A percentile compares a stretch with the other conserved stretches of the same genome.
These are phyloP conservation scores for Canariomyces notabilis DNA, from an alignment of 2,329 filamentous ascomycete species.

Conservation along the genomic window DNA sequence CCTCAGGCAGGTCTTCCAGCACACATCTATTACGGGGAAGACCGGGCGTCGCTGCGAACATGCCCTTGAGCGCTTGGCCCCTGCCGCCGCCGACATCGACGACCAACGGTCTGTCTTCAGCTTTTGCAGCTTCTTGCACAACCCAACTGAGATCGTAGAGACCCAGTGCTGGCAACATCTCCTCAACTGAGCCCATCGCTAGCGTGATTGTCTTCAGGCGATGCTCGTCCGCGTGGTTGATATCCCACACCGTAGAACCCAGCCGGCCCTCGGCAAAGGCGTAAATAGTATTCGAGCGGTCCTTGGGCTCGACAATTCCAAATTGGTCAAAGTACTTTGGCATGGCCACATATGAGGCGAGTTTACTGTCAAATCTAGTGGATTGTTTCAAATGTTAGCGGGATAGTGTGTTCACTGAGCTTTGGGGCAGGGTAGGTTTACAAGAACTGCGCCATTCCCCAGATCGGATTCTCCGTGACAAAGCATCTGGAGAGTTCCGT, in stretches of 20 bases:
- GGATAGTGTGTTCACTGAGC: too few relatives aligned
- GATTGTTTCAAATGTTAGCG: background rate
- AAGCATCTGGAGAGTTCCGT: conserved; percentile 22
- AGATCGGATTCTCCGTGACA: conserved; percentile 11
- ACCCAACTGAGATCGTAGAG: conserved; percentile 32
- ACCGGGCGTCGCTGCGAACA: conserved; percentile 27
- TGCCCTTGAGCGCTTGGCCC: conserved; percentile 35
- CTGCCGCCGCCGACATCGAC: conserved; percentile 36
- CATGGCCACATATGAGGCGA: conserved; percentile 21
- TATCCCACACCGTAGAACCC: conserved; percentile 31
- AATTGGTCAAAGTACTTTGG: conserved; percentile 31
- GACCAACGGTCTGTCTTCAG: conserved; percentile 24
- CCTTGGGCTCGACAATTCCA: conserved; percentile 29
- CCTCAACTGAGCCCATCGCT: conserved; percentile 27
- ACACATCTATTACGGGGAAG: conserved; percentile 22
- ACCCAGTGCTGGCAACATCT: conserved; percentile 24
- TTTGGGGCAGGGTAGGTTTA: too few relatives aligned
- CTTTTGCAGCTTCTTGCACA: conserved; percentile 4
- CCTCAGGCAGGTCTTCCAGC: conserved; percentile 33
- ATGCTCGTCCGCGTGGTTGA: conserved; percentile 25
- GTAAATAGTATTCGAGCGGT: conserved; percentile 24
- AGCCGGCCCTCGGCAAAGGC: conserved; percentile 29
- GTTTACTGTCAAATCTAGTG: conserved; percentile 26
- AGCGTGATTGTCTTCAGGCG: conserved; percentile 27
- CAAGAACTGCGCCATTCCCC: conserved; percentile 13